phyloP scores from a whole-genome alignment of 2,329 filamentous ascomycete species.

The Hypoxylon sp. region DNA sequence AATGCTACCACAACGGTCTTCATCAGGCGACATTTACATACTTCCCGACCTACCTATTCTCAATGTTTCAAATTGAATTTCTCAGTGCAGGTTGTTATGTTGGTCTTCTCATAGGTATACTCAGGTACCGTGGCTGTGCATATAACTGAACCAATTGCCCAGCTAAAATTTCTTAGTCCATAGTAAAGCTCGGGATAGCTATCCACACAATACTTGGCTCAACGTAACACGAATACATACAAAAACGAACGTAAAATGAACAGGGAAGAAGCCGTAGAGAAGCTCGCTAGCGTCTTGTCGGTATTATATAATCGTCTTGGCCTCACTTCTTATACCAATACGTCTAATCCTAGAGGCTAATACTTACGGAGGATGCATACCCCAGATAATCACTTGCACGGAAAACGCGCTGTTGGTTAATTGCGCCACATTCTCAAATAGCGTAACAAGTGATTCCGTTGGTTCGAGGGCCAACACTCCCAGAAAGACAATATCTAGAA shows the following conservation, averaged over 20 bases:
- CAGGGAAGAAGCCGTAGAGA: background rate
- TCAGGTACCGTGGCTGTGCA: background rate
- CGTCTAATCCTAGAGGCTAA: background rate
- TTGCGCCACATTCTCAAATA: background rate
- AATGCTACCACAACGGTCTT: background rate
- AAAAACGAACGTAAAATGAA: background rate
- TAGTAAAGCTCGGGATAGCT: background rate
- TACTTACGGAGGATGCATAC: slow-evolving; percentile 7
- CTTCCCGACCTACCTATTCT: background rate
- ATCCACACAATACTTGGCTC: background rate
- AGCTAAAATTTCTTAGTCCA: background rate
- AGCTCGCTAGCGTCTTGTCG: background rate
- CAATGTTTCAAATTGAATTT: background rate
- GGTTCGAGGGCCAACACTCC: background rate
- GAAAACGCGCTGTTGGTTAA: background rate
- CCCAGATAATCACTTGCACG: slow-evolving; percentile 7
- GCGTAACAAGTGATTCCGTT: background rate
- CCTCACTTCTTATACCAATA: background rate
- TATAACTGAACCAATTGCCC: background rate
- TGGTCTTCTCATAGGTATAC: background rate
- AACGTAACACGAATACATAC: background rate
- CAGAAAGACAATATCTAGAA: background rate
- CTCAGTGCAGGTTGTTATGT: background rate
- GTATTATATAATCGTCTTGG: background rate
- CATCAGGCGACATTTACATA: background rate